Base-by-base conservation (phyloP, 2,329 filamentous ascomycete species). In the Xylariaceae sp. region DNA sequence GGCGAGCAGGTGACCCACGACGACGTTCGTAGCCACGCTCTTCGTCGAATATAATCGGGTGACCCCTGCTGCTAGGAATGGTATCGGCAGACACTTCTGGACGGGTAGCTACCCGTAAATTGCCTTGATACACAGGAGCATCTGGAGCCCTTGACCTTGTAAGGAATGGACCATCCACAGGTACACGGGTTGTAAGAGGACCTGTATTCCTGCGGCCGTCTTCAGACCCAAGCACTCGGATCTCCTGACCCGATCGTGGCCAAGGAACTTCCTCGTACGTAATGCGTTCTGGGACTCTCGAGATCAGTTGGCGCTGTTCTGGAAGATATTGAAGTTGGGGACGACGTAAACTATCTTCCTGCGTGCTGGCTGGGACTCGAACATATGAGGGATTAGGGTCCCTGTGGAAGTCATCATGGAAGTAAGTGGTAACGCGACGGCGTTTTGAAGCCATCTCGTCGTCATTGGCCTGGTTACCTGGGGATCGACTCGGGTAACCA, bases 31-130 rank as follows among this genome's bases (percentile, higher is more conserved):
- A 59, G 53, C 49, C 47, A 15, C n/a, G 17, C 17, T 65, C 61
- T 51, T 65, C 63, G 58, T 64, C 63, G 51, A 68, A 54, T 41
- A 67, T 23, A 51, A 69, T 62, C 7, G 67, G 69, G 56, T 68
- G 56, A 51, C 64, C 63, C 53, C 64, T 67, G 35, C 60, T 64
- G 51, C 68, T 69, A 66, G 51, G 44, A 61, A 62, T 56, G 39
- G 62, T 64, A 51, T 61, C 59, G 63, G 53, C 35, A 23, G 55
- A 52, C 48, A 59, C 55, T 11, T 57, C 61, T 18, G 51, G 51
- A 49, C 50, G 50, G 23, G 52, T 18, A 37, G 39, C 45, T 37
- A 41, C 44, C 11, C 49, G 53, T 9, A 35, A 10, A 52, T 37
- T 51, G 53, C 34, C 56, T 17, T 57, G 60, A 51, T 59, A 58